Evolutionary conservation across 306 rosid species (phyloP), one percentile per base, ranked within the genome.

Genomic region (Castanospermum australe): DNA sequence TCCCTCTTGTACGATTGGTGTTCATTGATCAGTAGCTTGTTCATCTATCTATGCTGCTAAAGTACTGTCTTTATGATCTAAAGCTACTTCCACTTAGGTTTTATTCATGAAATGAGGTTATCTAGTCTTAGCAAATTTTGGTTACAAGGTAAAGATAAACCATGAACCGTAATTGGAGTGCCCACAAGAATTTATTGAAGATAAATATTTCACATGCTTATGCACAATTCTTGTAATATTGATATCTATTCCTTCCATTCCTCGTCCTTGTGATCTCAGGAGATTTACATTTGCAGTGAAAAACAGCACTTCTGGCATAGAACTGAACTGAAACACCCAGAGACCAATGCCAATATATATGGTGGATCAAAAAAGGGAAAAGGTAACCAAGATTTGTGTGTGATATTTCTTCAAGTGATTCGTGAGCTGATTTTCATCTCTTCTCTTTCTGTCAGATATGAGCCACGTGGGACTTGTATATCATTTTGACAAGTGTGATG

Each of bases 401-500:
- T 24, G 35, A 32, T 52, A 61, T 44, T 42, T 71, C 5, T 47
- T 50, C 52, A 75, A 64, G 38, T 30, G 25, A 73, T 57, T 56
- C 28, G 44, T 60, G 59, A 0, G 70, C 55, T 50, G 54, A 77
- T 81, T 25, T 64, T 47, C 1, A 12, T 60, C 25, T 60, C 39
- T 54, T 60, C 25, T 60, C 39, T 54, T 73, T 12, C 5, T 65
- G 39, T 41, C 39, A 82, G 78, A 66, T 38, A 67, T 22, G 18
- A 70, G 64, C 67, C 90, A 84, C 83, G 84, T 80, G 84, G 71
- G 75, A 83, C 61, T 36, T 30, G 71, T 54, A 42, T 55, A 42
- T 55, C 18, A 32, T 50, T 52, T 76, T 76, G 91, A 90, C 92
- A 87, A 79, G 92, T 85, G 93, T 86, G 60, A 75, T 52, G 67